Base-by-base conservation (phyloP, 495 filamentous ascomycete genomes). In the Hypomontagnella monticulosa region DNA sequence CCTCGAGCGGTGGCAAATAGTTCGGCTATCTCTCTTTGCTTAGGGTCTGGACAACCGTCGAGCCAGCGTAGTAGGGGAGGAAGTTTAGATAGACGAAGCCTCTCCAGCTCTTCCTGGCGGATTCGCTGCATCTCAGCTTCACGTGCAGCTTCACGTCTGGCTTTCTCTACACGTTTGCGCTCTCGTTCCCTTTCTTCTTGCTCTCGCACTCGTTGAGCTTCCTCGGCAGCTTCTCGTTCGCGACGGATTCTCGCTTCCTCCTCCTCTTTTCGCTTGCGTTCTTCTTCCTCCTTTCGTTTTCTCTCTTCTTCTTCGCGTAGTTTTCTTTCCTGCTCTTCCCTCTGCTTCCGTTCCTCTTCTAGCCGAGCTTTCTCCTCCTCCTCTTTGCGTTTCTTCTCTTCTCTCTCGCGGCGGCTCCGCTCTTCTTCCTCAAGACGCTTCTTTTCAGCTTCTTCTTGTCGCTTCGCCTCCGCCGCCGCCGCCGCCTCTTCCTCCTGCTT, bases 131-230 rank as follows among this genome's bases (percentile, higher is more conserved):
- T 62, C 53, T 84, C 81, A 5, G 84, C 84, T 66, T 90, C 84
- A 43, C 84, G 80, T 15, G 86, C 84, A 36, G 79, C 82, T 53
- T 89, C 84, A 42, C 83, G 80, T 19, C 85, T 84, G 38, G 80
- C 83, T 54, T 78, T 79, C 67, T 88, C 85, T 9, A 69, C 78
- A 36, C 71, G 76, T 37, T 75, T 71, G 9, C 88, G 85, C 33
- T 73, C 71, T 38, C 47, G 54, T 38, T 72, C 66, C 18, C 58
- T 68, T 46, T 72, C 71, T 56, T 82, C 76, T 64, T 81, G 77
- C 54, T 83, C 80, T 33, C 71, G 75, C 47, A 74, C 67, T 15
- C 78, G 80, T 32, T 71, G 75, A 23, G 75, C 77, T 70, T 80
- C 79, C 56, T 81, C 78, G 30, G 76, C 80, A 2, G 75, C 77